Conservation (phyloP, 2,329 filamentous ascomycete genomes). For the Aspergillus floridensis region DNA sequence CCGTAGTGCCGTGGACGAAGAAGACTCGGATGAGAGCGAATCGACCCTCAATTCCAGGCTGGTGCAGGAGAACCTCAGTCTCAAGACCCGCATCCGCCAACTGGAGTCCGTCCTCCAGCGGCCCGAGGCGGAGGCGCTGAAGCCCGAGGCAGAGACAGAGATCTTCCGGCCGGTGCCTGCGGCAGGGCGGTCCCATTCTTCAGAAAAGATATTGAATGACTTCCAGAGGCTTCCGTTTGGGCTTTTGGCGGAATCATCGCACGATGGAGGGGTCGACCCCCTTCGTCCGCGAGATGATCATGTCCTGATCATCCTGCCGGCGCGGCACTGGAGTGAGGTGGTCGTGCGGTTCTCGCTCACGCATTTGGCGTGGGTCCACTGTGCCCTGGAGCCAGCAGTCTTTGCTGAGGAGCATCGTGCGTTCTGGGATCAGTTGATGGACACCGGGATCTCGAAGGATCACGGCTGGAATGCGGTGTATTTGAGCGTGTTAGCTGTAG, state of each 20-base stretch:
- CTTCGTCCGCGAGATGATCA: not conserved
- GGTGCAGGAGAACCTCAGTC: constrained; percentile 1
- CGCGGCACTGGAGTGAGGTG: not conserved
- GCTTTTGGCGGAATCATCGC: not conserved
- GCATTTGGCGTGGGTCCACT: constrained; percentile 2
- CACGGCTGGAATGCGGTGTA: constrained; percentile 3
- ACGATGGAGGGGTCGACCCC: not conserved
- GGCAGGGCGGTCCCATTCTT: not conserved
- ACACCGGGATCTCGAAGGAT: not conserved
- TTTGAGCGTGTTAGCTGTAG: constrained; percentile 1
- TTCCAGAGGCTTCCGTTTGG: constrained; percentile 3
- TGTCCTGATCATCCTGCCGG: not conserved
- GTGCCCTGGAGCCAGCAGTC: not conserved
- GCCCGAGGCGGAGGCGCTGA: constrained; percentile 1
- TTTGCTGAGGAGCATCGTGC: not conserved
- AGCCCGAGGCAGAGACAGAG: not conserved
- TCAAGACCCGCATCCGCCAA: constrained; percentile 4
- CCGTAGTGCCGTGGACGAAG: not conserved
- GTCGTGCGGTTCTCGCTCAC: not conserved
- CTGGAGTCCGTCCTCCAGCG: constrained; percentile 2
- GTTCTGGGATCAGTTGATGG: not conserved
- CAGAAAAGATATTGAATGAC: not conserved
- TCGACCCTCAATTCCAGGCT: not conserved
- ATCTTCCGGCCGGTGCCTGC: not conserved
- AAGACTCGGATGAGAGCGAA: not conserved